A percentile compares a stretch with the other conserved stretches of the same genome.
Conservation (phyloP, 768 basidiomycete species). For the Calocybe cyanea region DNA sequence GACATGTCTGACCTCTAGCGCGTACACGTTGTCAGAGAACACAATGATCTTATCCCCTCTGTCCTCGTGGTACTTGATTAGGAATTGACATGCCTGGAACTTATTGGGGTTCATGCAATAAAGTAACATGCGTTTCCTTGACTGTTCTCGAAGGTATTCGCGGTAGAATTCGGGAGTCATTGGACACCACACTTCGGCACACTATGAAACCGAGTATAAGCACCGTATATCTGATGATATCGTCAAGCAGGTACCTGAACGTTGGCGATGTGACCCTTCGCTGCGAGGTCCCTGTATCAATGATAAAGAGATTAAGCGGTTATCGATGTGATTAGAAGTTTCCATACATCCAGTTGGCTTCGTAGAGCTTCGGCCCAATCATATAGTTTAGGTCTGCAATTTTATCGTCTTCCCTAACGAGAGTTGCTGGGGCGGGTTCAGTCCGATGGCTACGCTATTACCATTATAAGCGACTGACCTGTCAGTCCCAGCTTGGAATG, state of each 20-base stretch:
- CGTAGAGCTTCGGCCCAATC: slow-evolving; percentile 99
- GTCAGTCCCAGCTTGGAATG: slow-evolving; percentile 98
- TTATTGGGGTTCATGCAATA: slow-evolving; percentile 99
- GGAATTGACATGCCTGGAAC: slow-evolving; percentile 98
- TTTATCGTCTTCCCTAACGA: slow-evolving; percentile 98
- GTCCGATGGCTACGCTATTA: slow-evolving; percentile 1
- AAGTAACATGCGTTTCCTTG: slow-evolving; percentile 89
- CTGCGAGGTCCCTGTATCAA: slow-evolving; percentile 75
- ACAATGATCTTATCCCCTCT: slow-evolving; percentile 99
- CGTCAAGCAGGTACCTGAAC: slow-evolving; percentile 69
- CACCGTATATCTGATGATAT: slow-evolving; percentile 3
- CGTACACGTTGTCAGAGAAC: slow-evolving; percentile 97
- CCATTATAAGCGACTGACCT: slow-evolving; percentile 43
- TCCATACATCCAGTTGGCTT: slow-evolving; percentile 96
- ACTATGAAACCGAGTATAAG: slow-evolving; percentile 43
- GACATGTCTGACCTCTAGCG: slow-evolving; percentile 74
- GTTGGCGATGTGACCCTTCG: slow-evolving; percentile 98
- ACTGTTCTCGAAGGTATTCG: slow-evolving; percentile 91
- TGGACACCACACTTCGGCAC: slow-evolving; percentile 99
- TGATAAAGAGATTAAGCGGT: slow-evolving; percentile 11
- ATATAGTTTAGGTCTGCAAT: slow-evolving; percentile 98
- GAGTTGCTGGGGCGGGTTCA: slow-evolving; percentile 62
- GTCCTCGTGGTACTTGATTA: slow-evolving; percentile 97
- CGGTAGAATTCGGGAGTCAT: slow-evolving; percentile 99
- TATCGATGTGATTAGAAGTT: slow-evolving; percentile 5